Percentiles rank a stretch among this genome's conserved stretches.
Evolutionary conservation across 169 alveolate genomes (phyloP).

Genomic region (Eimeria maxima): DNA sequence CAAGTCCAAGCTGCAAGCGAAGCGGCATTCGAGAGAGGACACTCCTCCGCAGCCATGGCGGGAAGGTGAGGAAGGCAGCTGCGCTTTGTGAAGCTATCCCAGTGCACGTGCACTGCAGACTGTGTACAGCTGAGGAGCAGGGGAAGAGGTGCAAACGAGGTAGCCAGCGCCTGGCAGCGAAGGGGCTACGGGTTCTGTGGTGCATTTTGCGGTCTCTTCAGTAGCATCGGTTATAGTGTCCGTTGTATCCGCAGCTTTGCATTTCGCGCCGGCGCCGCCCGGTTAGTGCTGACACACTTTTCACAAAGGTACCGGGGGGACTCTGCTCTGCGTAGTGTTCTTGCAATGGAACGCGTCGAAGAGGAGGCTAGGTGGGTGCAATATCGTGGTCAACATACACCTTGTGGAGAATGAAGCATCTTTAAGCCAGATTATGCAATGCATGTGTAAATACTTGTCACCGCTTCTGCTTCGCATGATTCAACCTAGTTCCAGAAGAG

Average conservation of each 20-base stretch:
- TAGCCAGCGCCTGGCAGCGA: background rate
- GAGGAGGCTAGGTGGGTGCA: slow-evolving; percentile 84
- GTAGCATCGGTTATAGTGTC: background rate
- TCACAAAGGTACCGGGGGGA: slow-evolving; percentile 89
- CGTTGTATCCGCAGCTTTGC: slow-evolving; percentile 84
- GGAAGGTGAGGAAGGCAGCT: slow-evolving; percentile 81
- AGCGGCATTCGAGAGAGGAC: slow-evolving; percentile 87
- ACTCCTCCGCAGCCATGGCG: slow-evolving; percentile 89
- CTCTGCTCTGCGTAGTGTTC: slow-evolving; percentile 83
- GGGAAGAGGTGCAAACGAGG: background rate
- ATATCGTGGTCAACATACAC: background rate
- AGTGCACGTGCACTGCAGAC: background rate
- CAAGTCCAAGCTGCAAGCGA: slow-evolving; percentile 78
- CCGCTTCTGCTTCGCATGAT: background rate
- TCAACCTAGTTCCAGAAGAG: background rate
- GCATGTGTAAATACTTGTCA: background rate
- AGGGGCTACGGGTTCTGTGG: background rate
- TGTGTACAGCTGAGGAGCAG: background rate
- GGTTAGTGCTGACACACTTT: slow-evolving; percentile 88
- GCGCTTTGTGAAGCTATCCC: background rate
- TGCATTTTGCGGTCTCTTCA: background rate
- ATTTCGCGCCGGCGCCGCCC: slow-evolving; percentile 82
- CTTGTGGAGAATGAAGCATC: background rate
- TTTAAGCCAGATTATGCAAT: background rate
- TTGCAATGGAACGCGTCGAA: slow-evolving; percentile 85